These are phyloP conservation scores for Kluyveromyces wickerhamii DNA, from an alignment of 805 yeast genomes.

Conservation along the genomic window DNA sequence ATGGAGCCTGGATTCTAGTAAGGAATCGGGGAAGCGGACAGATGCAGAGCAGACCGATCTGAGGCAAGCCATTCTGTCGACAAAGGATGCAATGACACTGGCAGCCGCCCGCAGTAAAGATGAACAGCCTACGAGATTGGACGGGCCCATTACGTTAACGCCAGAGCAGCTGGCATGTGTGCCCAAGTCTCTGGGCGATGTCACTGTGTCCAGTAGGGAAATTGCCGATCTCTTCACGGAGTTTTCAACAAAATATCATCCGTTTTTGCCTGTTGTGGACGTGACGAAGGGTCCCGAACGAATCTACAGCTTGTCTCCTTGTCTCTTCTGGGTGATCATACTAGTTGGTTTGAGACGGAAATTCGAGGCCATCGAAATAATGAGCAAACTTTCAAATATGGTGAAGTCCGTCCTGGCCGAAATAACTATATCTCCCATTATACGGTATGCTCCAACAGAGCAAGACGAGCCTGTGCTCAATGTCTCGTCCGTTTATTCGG, in stretches of 20 bases:
- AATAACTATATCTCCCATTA: constrained; percentile 82
- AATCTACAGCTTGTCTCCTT: constrained; percentile 72
- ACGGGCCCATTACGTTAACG: constrained; percentile 15
- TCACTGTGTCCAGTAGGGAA: constrained; percentile 51
- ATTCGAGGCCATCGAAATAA: constrained; percentile 33
- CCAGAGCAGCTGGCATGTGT: constrained; percentile 42
- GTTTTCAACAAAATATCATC: constrained; percentile 72
- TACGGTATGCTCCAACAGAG: constrained; percentile 72
- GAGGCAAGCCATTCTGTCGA: neutral
- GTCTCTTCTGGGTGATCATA: constrained; percentile 90
- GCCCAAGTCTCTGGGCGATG: constrained; percentile 65
- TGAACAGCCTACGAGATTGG: neutral
- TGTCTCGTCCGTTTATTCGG: constrained; percentile 87
- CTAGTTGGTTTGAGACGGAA: constrained; percentile 71
- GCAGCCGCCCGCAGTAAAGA: neutral
- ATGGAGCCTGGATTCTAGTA: neutral
- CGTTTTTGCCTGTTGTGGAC: constrained; percentile 82
- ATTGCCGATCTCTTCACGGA: constrained; percentile 60
- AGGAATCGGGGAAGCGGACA: neutral
- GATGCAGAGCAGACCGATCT: neutral
- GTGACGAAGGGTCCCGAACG: constrained; percentile 73
- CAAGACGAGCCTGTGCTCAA: constrained; percentile 76
- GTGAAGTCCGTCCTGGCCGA: constrained; percentile 77
- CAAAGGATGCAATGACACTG: constrained; percentile 1
- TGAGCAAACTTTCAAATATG: constrained; percentile 55